Conservation (phyloP, 2,329 filamentous ascomycete species). For the Microascus cirrosus region DNA sequence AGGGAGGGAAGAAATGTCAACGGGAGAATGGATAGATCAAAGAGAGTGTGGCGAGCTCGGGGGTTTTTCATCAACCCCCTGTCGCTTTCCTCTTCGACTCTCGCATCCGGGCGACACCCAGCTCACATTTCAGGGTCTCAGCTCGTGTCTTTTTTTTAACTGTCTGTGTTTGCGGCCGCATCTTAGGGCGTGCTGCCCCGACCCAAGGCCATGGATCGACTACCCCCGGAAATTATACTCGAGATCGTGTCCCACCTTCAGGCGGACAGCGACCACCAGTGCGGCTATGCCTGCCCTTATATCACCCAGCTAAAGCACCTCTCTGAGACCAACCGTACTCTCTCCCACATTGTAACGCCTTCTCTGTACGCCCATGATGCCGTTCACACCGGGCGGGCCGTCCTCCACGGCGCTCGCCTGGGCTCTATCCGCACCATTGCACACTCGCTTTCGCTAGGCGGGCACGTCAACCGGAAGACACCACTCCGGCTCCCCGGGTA, state of each 20-base stretch:
- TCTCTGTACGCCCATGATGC: conserved; percentile 3
- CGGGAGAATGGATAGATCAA: background rate
- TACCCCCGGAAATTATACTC: conserved; percentile 3
- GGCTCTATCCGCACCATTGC: background rate
- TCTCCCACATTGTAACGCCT: background rate
- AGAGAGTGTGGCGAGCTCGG: background rate
- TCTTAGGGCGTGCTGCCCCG: background rate
- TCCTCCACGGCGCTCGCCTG: conserved; percentile 1
- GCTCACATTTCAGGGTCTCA: background rate
- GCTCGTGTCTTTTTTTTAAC: background rate
- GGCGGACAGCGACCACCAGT: background rate
- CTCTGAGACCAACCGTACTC: background rate
- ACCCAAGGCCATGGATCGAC: background rate
- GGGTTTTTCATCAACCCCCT: background rate
- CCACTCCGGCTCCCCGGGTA: background rate
- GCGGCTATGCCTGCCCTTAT: background rate
- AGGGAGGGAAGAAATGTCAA: background rate
- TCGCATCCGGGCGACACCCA: background rate
- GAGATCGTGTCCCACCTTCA: conserved; percentile 3
- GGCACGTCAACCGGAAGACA: background rate
- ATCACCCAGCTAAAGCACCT: background rate
- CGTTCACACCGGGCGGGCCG: background rate
- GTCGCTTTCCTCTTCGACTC: background rate
- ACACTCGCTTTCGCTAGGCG: conserved; percentile 1
- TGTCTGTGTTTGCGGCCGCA: background rate